Percentiles rank a stretch among this genome's conserved stretches.
Evolutionary conservation across 129 eudicot genomes (phyloP).

Genomic region (Saussurea involucrata): DNA sequence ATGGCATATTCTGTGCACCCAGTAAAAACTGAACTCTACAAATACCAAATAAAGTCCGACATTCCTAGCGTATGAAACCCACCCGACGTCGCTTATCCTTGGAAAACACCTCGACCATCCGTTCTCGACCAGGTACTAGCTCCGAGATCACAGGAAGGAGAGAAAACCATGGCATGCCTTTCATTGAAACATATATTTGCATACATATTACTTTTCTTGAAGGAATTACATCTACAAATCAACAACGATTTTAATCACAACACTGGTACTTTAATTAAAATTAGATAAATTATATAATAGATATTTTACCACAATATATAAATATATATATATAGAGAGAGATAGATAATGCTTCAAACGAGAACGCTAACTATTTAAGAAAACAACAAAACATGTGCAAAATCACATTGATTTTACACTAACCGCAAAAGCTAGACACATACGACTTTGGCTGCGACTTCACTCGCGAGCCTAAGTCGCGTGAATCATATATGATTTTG

Average conservation of each 20-base stretch:
- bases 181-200: conserved; percentile 45
- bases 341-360: too few species aligned
- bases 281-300: background rate
- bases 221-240: conserved; percentile 34
- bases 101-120: conserved; percentile 49
- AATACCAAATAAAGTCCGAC: conserved; percentile 24
- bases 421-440: too few species aligned
- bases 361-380: too few species aligned
- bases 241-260: background rate
- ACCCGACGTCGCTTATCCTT: conserved; percentile 34
- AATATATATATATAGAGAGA: too few species aligned
- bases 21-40: conserved; percentile 44
- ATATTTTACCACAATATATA: background rate
- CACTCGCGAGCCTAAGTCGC: too few species aligned
- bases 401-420: too few species aligned
- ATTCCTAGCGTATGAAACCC: conserved; percentile 18
- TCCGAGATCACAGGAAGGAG: conserved; percentile 34
- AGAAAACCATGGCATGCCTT: conserved; percentile 40
- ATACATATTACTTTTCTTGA: conserved; percentile 32
- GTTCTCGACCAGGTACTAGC: conserved; percentile 42
- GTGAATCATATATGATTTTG: too few species aligned
- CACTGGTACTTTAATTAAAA: background rate
- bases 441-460: too few species aligned
- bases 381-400: too few species aligned
- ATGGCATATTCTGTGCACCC: conserved; percentile 47